These are phyloP conservation scores for Hortiboletus flavorubellus DNA, from an alignment of 768 basidiomycete species.

Conservation along the genomic window DNA sequence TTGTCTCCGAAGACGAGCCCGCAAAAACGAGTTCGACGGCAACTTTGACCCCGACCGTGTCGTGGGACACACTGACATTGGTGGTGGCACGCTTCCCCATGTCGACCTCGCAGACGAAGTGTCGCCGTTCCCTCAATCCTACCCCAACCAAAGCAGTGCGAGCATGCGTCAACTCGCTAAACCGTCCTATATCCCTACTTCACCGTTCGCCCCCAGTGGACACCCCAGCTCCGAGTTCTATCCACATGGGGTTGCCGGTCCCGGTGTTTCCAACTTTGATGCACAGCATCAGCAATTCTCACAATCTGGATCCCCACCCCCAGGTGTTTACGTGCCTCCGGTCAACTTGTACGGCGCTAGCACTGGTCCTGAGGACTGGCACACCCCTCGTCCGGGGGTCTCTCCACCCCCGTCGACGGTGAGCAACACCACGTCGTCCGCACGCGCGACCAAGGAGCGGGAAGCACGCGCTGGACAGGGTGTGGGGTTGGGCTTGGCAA, in stretches of 20 bases:
- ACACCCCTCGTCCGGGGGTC: slow-evolving; percentile 7
- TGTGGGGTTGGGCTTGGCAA: slow-evolving; percentile 16
- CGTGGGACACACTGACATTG: slow-evolving; percentile 20
- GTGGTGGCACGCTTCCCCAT: slow-evolving; percentile 26
- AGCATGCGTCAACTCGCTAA: slow-evolving; percentile 27
- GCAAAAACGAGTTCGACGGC: slow-evolving; percentile 45
- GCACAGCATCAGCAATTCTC: slow-evolving; percentile 9
- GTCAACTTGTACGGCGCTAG: slow-evolving; percentile 12
- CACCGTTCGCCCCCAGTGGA: neutral
- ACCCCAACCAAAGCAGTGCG: slow-evolving; percentile 1
- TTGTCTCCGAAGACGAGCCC: slow-evolving; percentile 24
- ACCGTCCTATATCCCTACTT: slow-evolving; percentile 2
- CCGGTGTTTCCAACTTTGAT: neutral
- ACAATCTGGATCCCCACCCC: neutral
- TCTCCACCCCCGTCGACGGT: slow-evolving; percentile 26
- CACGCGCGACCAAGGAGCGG: slow-evolving; percentile 21
- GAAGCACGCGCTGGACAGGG: slow-evolving; percentile 22
- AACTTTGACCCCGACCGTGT: slow-evolving; percentile 49
- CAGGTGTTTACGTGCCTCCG: slow-evolving; percentile 2
- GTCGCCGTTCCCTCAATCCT: slow-evolving; percentile 18
- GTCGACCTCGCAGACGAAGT: slow-evolving; percentile 31
- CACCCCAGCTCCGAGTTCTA: slow-evolving; percentile 11
- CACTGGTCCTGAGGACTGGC: slow-evolving; percentile 19
- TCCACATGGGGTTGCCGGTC: neutral
- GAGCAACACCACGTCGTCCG: slow-evolving; percentile 12